A percentile compares a stretch with the other conserved stretches of the same genome.
Conservation (phyloP, 2,329 filamentous ascomycete species). For the Chaetothyriales sp. region DNA sequence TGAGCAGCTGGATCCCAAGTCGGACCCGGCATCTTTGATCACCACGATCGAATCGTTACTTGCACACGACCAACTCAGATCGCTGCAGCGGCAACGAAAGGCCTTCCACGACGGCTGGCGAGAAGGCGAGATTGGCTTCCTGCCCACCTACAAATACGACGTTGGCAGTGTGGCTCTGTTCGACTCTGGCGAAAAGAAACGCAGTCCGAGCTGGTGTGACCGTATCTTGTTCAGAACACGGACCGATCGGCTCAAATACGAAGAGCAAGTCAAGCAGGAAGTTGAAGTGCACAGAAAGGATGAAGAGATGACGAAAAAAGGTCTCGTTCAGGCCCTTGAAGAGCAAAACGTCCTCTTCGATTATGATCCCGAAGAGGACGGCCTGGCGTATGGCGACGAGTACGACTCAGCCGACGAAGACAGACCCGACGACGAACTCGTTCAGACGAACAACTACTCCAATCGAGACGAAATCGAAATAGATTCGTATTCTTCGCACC, state of each 20-base stretch:
- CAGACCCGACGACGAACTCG: constrained; percentile 17
- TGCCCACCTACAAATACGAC: constrained; percentile 97
- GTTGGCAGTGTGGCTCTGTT: constrained; percentile 83
- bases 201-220: constrained; percentile 93
- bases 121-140: constrained; percentile 73
- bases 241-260: constrained; percentile 51
- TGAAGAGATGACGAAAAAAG: constrained; percentile 69
- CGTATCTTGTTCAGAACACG: constrained; percentile 75
- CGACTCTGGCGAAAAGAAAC: constrained; percentile 86
- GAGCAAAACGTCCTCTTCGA: constrained; percentile 79
- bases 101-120: constrained; percentile 83
- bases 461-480: constrained; percentile 37
- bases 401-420: constrained; percentile 36
- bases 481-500: constrained; percentile 72
- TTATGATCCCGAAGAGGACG: constrained; percentile 73
- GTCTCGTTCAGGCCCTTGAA: constrained; percentile 55
- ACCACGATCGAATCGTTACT: constrained; percentile 76
- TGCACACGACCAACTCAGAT: constrained; percentile 72
- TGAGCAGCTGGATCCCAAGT: constrained; percentile 46
- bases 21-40: constrained; percentile 74
- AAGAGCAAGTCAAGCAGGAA: constrained; percentile 47
- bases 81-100: constrained; percentile 58
- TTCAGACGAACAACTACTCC: constrained; percentile 15
- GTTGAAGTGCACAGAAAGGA: constrained; percentile 56
- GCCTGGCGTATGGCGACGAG: constrained; percentile 34